Conservation (phyloP, 805 yeast species). For the Ogataea salicorniae region DNA sequence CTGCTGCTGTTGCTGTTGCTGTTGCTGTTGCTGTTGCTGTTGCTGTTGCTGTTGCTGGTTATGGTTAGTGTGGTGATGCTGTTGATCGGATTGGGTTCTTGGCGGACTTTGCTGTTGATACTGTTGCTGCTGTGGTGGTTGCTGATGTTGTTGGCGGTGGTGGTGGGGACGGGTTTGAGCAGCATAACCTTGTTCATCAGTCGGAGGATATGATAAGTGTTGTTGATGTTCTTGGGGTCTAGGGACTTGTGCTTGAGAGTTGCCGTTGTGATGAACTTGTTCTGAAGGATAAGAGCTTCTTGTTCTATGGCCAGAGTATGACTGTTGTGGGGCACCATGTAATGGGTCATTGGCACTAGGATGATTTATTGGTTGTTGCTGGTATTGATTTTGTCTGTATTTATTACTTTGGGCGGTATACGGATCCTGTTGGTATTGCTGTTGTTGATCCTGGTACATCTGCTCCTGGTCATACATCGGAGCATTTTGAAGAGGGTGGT, state of each 20-base stretch:
- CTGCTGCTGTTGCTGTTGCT: not conserved
- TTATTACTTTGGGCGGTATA: not conserved
- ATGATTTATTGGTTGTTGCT: too few relatives aligned
- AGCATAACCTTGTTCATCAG: not conserved
- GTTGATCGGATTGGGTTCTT: not conserved
- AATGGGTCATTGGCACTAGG: too few relatives aligned
- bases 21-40: not conserved
- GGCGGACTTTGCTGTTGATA: conserved; percentile 1
- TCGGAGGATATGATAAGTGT: too few relatives aligned
- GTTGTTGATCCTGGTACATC: conserved; percentile 1
- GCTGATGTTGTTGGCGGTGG: conserved; percentile 1
- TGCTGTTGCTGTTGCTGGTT: not conserved
- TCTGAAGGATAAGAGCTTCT: too few relatives aligned
- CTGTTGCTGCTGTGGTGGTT: not conserved
- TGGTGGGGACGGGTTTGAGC: not conserved
- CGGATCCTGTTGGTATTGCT: not conserved
- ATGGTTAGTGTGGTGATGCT: not conserved
- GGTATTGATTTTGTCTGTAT: too few relatives aligned
- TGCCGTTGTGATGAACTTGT: too few relatives aligned
- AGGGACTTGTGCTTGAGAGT: too few relatives aligned
- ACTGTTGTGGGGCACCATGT: too few relatives aligned
- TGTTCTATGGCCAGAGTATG: too few relatives aligned
- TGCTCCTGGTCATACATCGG: conserved; percentile 1
- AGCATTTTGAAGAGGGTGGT: not conserved
- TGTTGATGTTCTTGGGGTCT: too few relatives aligned